phyloP scores from a whole-genome alignment of 495 filamentous ascomycete genomes.

The Aspergillus olivimuriae region DNA sequence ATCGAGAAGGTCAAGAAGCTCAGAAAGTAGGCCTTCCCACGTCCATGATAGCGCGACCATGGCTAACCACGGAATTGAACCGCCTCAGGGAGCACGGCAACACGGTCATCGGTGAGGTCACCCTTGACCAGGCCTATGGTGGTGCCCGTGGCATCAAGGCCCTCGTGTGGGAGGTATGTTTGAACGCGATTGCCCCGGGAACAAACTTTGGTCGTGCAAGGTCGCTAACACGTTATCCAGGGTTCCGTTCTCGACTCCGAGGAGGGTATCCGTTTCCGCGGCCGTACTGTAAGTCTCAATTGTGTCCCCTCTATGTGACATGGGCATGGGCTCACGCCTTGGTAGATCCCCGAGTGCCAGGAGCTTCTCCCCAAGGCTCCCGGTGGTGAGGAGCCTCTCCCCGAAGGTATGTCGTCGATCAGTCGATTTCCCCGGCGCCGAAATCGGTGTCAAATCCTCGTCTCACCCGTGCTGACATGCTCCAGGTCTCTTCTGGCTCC shows the following conservation, averaged over 20 bases:
- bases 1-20: slow-evolving; percentile 99
- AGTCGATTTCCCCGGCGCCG: background rate
- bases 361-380: slow-evolving; percentile 91
- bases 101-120: slow-evolving; percentile 95
- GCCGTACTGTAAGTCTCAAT: slow-evolving; percentile 65
- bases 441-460: no score
- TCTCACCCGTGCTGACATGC: background rate
- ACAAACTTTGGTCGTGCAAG: background rate
- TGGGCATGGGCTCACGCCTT: slow-evolving; percentile 20
- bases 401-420: slow-evolving; percentile 53
- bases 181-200: background rate
- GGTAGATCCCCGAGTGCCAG: slow-evolving; percentile 95
- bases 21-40: slow-evolving; percentile 61
- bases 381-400: slow-evolving; percentile 91
- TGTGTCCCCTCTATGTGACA: background rate
- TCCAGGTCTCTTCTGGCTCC: slow-evolving; percentile 90
- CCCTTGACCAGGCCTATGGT: slow-evolving; percentile 97
- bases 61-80: slow-evolving; percentile 15
- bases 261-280: slow-evolving; percentile 98
- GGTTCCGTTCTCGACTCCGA: slow-evolving; percentile 96
- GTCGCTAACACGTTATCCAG: slow-evolving; percentile 27
- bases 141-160: slow-evolving; percentile 98
- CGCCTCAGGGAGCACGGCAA: slow-evolving; percentile 76
- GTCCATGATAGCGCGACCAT: slow-evolving; percentile 2
- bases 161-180: slow-evolving; percentile 84